Evolutionary conservation across 306 rosid species (phyloP), one percentile per base, ranked within the genome.

Genomic region (Trifolium subterraneum): DNA sequence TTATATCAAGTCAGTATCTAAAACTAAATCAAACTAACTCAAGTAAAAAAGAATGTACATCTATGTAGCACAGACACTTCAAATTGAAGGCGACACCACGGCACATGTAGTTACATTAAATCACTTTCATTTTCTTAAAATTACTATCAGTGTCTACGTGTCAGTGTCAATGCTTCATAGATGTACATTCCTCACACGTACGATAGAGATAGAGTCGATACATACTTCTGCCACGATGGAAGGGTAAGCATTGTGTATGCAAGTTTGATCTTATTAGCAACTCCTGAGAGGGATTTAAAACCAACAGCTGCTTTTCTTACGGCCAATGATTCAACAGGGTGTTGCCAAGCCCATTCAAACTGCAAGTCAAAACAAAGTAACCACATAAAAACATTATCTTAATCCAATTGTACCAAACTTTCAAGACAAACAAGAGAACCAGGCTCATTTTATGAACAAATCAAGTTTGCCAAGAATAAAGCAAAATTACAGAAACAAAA

Each of bases 291-390:
- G 63, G 98, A 87, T 84, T 92, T 94, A 75, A 94, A 94, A 72
- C 50, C 76, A 27, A 85, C 88, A 62, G 99, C 98, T 44, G 96
- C 93, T 69, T 86, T 85, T 84, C 98, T 90, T 44, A 94, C 99
- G 0, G 97, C 98, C 86, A 90, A 78, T 9, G 98, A 94, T 80
- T 88, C 89, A 29, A 68, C 87, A 15, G 99, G 99, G 78, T 94
- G 97, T 83, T 94, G 99, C 99, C 98, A 94, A 7, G 99, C 99
- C 99, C 99, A 94, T 86, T 92, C 99, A 83, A 94, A 94, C 98
- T 94, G 93, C 86, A 88, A 48, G 7, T 74, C 67, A 75, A 63
- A 81, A 60, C 62, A 69, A 76, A 39, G 64, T 52, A 75, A 48
- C 44, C 48, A 11, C 20, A 62, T 56, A 7, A 64, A 18, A 54